Evolutionary conservation across 768 basidiomycete genomes (phyloP), one percentile per base, ranked within the genome.

Genomic region (Panaeolus cyanescens): DNA sequence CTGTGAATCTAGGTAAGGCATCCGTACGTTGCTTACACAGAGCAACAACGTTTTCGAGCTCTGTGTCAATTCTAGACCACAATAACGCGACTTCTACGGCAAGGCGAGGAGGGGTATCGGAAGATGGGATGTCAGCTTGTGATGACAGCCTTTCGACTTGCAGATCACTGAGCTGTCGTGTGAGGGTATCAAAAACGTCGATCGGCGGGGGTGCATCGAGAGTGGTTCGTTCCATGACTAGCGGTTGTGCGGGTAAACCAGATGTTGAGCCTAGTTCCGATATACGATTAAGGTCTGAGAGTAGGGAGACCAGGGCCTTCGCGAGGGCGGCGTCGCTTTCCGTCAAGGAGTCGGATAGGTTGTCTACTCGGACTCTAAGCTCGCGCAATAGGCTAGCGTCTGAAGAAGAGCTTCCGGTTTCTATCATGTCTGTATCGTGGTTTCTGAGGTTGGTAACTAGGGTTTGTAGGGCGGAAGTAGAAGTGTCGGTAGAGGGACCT

Each of bases 1-100:
- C 55, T 9, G 64, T 62, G 31, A 74, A 73, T 50, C 69, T 69
- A 4, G 73, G 72, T 17, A 70, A 42, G 33, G 68, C 60, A 60
- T 81, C 80, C 3, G 83, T 79, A 19, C 86, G 86, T 59, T 85
- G 83, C 64, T 80, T 85, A 71, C 90, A 92, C 69, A 93, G 79
- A 2, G 81, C 72, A 0, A 88, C 79, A 15, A 95, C 84, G 15
- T 74, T 77, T 65, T 93, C 93, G 2, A 94, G 81, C 54, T 93
- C 84, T 55, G 85, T 80, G 65, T 93, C 91, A 31, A 95, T 87
- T 32, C 83, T 79, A 2, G 84, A 77, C 92, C 93, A 95, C 0
- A 95, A 75, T 12, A 93, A 77, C 0, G 89, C 81, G 1, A 80
- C 75, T 68, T 90, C 87, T 1, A 90, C 84, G 9, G 70, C 79